Evolutionary conservation across 495 filamentous ascomycete species (phyloP).

Genomic region (Jackrogersella minutella): DNA sequence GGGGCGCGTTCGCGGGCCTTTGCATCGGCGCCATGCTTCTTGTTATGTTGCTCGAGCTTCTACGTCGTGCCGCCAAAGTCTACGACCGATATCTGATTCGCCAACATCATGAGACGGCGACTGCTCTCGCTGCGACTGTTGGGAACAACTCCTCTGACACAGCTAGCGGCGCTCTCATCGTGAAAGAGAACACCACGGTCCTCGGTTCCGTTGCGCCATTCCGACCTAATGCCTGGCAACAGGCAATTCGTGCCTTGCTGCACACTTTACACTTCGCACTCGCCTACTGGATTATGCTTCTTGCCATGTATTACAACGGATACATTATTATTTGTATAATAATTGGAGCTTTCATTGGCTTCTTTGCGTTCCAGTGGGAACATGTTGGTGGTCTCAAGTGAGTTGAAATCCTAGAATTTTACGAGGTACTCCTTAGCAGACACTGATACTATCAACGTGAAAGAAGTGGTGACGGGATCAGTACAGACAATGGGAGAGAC

Average conservation of each 20-base stretch:
- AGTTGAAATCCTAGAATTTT: not conserved
- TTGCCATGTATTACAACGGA: conserved; percentile 70
- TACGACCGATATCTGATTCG: conserved; percentile 68
- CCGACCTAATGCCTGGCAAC: conserved; percentile 63
- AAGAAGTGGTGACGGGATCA: not conserved
- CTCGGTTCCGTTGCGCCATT: conserved; percentile 35
- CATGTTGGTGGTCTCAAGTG: conserved; percentile 36
- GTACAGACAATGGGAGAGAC: not conserved
- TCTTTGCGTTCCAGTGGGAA: conserved; percentile 68
- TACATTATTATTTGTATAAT: conserved; percentile 71
- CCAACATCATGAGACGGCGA: conserved; percentile 42
- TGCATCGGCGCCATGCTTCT: conserved; percentile 75
- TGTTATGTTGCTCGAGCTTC: conserved; percentile 68
- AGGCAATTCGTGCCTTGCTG: conserved; percentile 66
- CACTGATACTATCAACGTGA: not conserved
- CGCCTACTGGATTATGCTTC: conserved; percentile 75
- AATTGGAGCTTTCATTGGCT: conserved; percentile 67
- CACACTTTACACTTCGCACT: conserved; percentile 74
- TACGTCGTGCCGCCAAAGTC: conserved; percentile 65
- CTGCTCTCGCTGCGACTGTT: conserved; percentile 11
- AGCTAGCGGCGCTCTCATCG: conserved; percentile 21
- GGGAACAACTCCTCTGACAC: conserved; percentile 8
- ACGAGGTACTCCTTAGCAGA: not conserved
- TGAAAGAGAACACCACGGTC: conserved; percentile 14
- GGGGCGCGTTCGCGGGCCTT: conserved; percentile 69